Conservation (phyloP, 2,329 filamentous ascomycete genomes). For the Alternaria dauci region DNA sequence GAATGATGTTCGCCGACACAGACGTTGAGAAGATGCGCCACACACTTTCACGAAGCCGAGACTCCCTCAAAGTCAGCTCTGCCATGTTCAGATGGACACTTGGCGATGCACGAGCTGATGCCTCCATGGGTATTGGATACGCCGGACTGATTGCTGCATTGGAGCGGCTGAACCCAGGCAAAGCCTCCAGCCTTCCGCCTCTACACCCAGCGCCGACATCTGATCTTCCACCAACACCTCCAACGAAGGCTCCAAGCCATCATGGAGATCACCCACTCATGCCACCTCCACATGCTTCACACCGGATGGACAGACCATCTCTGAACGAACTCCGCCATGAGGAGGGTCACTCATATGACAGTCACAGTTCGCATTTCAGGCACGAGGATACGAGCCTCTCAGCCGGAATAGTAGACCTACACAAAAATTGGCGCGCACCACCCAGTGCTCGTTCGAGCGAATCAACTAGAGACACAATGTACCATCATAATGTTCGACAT, state of each 20-base stretch:
- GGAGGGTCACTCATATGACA: constrained; percentile 22
- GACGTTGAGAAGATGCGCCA: constrained; percentile 68
- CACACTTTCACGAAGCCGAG: constrained; percentile 66
- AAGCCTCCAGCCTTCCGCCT: constrained; percentile 31
- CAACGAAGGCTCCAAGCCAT: constrained; percentile 24
- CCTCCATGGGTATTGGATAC: constrained; percentile 71
- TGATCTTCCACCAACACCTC: constrained; percentile 40
- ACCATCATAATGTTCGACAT: constrained; percentile 29
- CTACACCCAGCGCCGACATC: constrained; percentile 44
- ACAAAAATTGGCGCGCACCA: constrained; percentile 42
- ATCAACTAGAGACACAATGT: constrained; percentile 41
- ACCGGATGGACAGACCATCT: constrained; percentile 28
- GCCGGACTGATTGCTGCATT: constrained; percentile 72
- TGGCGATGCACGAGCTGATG: constrained; percentile 65
- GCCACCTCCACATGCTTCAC: constrained; percentile 16
- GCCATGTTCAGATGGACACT: constrained; percentile 72
- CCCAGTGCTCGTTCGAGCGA: constrained; percentile 39
- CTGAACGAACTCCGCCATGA: constrained; percentile 28
- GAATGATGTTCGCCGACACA: constrained; percentile 62
- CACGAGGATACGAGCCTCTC: constrained; percentile 30
- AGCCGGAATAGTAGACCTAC: constrained; percentile 33
- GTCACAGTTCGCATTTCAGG: constrained; percentile 22
- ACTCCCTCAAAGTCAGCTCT: constrained; percentile 70
- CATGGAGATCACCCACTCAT: constrained; percentile 12
- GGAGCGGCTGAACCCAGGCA: constrained; percentile 57